A percentile compares a stretch with the other conserved stretches of the same genome.
Conservation (phyloP, 768 basidiomycete genomes). For the Panaeolus papilionaceus region DNA sequence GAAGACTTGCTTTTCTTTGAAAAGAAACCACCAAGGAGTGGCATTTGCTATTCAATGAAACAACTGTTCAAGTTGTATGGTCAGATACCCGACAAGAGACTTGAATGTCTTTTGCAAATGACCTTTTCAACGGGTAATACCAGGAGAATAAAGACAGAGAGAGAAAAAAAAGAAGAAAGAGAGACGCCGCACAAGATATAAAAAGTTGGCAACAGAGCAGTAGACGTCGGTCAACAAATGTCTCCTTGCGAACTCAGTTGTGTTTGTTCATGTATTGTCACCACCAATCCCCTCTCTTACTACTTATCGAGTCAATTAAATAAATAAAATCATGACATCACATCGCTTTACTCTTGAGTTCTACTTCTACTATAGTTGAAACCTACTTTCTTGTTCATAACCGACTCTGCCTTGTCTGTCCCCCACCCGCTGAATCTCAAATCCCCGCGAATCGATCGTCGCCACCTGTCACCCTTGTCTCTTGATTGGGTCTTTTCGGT, state of each 20-base stretch:
- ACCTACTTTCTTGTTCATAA: too few species aligned
- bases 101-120: background rate
- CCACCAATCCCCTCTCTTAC: background rate
- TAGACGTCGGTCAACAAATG: constrained; percentile 2
- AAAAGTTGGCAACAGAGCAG: background rate
- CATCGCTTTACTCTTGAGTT: too few species aligned
- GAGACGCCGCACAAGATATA: background rate
- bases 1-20: constrained; percentile 42
- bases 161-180: constrained; percentile 1
- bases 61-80: background rate
- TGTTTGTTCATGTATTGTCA: constrained; percentile 15
- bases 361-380: too few species aligned
- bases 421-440: too few species aligned
- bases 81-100: background rate
- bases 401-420: too few species aligned
- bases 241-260: background rate
- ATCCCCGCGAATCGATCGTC: constrained; percentile 6
- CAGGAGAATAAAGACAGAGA: background rate
- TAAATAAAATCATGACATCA: too few species aligned
- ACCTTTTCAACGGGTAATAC: background rate
- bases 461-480: constrained; percentile 10
- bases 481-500: background rate
- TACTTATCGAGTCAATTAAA: too few species aligned
- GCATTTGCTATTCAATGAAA: constrained; percentile 33
- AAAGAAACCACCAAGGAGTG: constrained; percentile 45